A percentile compares a stretch with the other conserved stretches of the same genome.
These are phyloP conservation scores for Amylocarpus encephaloides DNA, from an alignment of 2,329 filamentous ascomycete genomes.

Conservation along the genomic window DNA sequence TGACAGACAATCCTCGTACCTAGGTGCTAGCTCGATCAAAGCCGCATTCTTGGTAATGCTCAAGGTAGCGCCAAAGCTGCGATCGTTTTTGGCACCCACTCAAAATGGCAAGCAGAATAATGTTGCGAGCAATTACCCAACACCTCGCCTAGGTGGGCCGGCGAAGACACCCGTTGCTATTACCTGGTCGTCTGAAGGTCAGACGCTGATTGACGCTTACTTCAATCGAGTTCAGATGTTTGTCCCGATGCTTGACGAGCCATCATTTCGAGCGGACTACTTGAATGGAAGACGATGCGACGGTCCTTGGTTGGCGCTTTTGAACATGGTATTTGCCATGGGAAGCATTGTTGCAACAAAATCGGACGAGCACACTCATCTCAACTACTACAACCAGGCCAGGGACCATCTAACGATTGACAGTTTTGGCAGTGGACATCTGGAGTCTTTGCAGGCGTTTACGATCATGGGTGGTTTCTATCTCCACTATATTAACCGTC, in stretches of 20 bases:
- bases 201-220: slow-evolving; percentile 67
- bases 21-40: slow-evolving; percentile 70
- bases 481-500: slow-evolving; percentile 70
- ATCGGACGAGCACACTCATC: slow-evolving; percentile 56
- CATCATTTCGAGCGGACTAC: slow-evolving; percentile 60
- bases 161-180: slow-evolving; percentile 35
- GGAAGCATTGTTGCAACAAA: slow-evolving; percentile 63
- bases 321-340: slow-evolving; percentile 73
- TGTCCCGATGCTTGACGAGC: slow-evolving; percentile 68
- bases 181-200: slow-evolving; percentile 57
- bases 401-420: slow-evolving; percentile 62
- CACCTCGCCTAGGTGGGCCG: slow-evolving; percentile 29
- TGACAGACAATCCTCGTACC: slow-evolving; percentile 59
- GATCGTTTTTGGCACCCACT: slow-evolving; percentile 38
- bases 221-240: slow-evolving; percentile 68
- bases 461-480: slow-evolving; percentile 70
- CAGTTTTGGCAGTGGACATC: slow-evolving; percentile 60
- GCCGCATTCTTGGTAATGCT: slow-evolving; percentile 65
- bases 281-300: slow-evolving; percentile 57
- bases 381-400: slow-evolving; percentile 63
- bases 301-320: slow-evolving; percentile 62
- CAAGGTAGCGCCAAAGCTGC: slow-evolving; percentile 44
- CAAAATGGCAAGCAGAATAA: slow-evolving; percentile 15
- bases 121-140: slow-evolving; percentile 23
- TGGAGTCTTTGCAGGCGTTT: slow-evolving; percentile 68